Conservation (phyloP, 2,329 filamentous ascomycete genomes). For the Salinomyces thailandicus region DNA sequence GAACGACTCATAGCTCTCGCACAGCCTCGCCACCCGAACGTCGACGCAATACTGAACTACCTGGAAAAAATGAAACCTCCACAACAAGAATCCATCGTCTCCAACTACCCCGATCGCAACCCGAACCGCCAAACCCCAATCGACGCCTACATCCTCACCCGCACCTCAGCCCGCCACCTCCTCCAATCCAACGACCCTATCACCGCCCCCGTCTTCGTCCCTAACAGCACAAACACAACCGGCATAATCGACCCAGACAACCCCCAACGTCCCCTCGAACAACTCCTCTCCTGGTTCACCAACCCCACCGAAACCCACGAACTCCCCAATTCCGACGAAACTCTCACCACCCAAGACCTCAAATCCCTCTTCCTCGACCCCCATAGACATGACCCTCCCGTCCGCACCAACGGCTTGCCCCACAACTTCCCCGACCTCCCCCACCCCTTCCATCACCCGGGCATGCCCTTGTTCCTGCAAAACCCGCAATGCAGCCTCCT, state of each 20-base stretch:
- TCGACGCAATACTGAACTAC: not conserved
- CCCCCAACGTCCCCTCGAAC: conserved; percentile 5
- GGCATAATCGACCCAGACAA: conserved; percentile 3
- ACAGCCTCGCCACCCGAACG: not conserved
- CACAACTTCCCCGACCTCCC: conserved; percentile 12
- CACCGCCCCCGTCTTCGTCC: conserved; percentile 8
- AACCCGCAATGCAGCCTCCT: conserved; percentile 8
- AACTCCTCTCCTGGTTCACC: conserved; percentile 7
- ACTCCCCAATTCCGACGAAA: not conserved
- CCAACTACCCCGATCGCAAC: too few relatives aligned
- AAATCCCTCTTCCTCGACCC: not conserved
- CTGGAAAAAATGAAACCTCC: conserved; percentile 1
- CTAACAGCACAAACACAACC: conserved; percentile 3
- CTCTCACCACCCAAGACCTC: not conserved
- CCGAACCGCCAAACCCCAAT: too few relatives aligned
- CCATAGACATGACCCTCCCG: not conserved
- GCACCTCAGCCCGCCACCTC: conserved; percentile 3
- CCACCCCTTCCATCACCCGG: conserved; percentile 4
- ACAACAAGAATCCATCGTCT: too few relatives aligned
- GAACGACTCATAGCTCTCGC: not conserved
- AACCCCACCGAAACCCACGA: conserved; percentile 2
- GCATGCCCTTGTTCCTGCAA: conserved; percentile 7
- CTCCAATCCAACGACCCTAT: conserved; percentile 3
- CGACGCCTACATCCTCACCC: conserved; percentile 4
- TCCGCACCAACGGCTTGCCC: conserved; percentile 1